A percentile compares a stretch with the other conserved stretches of the same genome.
These are phyloP conservation scores for Powellomyces hirtus DNA, from an alignment of 192 early-diverging fungal genomes.

Conservation along the genomic window DNA sequence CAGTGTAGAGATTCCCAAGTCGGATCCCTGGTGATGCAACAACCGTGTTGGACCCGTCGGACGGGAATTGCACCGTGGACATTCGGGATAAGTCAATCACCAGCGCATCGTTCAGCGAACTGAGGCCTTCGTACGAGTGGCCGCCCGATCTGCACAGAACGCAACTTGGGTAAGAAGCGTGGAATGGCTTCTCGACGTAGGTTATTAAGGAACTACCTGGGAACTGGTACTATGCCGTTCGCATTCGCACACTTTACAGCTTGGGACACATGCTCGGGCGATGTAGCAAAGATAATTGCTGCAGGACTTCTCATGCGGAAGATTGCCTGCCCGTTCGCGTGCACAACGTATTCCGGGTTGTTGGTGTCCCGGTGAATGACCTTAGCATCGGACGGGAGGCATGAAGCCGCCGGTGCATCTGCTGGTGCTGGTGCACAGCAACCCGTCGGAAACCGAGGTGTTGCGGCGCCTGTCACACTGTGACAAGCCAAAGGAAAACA, in stretches of 20 bases:
- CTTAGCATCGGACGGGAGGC: neutral
- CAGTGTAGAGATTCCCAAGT: slow-evolving; percentile 49
- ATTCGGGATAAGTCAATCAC: slow-evolving; percentile 50
- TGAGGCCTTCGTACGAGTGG: slow-evolving; percentile 59
- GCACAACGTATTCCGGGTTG: neutral
- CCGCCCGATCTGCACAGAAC: slow-evolving; percentile 49
- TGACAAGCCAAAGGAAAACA: no score
- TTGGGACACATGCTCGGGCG: neutral
- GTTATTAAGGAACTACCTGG: no score
- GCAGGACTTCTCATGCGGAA: slow-evolving; percentile 2
- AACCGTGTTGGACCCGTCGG: slow-evolving; percentile 28
- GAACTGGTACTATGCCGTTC: neutral
- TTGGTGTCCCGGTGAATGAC: neutral
- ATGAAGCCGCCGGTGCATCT: no score
- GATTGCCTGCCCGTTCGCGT: slow-evolving; percentile 6
- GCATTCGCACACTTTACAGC: neutral
- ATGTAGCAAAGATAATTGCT: slow-evolving; percentile 2
- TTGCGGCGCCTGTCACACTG: no score
- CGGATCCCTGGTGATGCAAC: slow-evolving; percentile 45
- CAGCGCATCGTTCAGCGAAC: slow-evolving; percentile 41
- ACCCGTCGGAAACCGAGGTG: no score
- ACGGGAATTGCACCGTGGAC: slow-evolving; percentile 18
- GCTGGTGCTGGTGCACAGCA: no score
- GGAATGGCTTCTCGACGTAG: neutral
- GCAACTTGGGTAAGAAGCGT: neutral